These are phyloP conservation scores for Trichoderma koningii DNA, from an alignment of 2,329 filamentous ascomycete genomes.

Conservation along the genomic window DNA sequence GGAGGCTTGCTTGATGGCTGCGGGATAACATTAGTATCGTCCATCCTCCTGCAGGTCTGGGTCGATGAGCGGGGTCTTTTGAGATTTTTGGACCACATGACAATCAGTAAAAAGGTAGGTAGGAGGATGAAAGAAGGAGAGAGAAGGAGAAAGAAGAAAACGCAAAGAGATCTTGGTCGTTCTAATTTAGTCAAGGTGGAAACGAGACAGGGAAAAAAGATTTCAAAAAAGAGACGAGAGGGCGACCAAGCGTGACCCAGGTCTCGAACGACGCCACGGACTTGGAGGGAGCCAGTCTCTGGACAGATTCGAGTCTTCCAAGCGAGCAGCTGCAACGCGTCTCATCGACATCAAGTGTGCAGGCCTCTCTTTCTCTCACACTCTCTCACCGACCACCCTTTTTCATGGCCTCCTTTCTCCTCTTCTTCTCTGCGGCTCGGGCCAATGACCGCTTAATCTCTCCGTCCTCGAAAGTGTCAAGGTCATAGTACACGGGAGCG, in stretches of 20 bases:
- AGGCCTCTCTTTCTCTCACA: background rate
- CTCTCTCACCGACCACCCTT: slow-evolving; percentile 44
- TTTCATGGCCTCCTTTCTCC: slow-evolving; percentile 59
- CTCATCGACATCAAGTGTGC: slow-evolving; percentile 4
- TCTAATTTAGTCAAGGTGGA: slow-evolving; percentile 1
- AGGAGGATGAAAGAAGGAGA: background rate
- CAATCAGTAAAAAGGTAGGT: background rate
- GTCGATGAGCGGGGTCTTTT: background rate
- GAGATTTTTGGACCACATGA: slow-evolving; percentile 4
- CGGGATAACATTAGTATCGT: background rate
- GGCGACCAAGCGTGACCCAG: background rate
- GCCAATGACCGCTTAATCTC: slow-evolving; percentile 74
- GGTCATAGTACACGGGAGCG: slow-evolving; percentile 87
- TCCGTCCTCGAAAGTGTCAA: slow-evolving; percentile 78
- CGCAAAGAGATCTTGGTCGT: background rate
- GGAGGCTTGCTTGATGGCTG: background rate
- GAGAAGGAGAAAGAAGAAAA: too few species aligned
- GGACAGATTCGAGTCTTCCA: background rate
- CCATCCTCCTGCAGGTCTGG: slow-evolving; percentile 2
- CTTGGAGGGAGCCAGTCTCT: background rate
- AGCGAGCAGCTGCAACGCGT: slow-evolving; percentile 11
- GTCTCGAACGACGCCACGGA: slow-evolving; percentile 1
- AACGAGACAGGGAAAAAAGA: background rate
- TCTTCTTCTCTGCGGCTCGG: slow-evolving; percentile 60
- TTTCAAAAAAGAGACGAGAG: background rate